phyloP scores from a whole-genome alignment of 2,329 filamentous ascomycete genomes.

The Phialocephala sp. region DNA sequence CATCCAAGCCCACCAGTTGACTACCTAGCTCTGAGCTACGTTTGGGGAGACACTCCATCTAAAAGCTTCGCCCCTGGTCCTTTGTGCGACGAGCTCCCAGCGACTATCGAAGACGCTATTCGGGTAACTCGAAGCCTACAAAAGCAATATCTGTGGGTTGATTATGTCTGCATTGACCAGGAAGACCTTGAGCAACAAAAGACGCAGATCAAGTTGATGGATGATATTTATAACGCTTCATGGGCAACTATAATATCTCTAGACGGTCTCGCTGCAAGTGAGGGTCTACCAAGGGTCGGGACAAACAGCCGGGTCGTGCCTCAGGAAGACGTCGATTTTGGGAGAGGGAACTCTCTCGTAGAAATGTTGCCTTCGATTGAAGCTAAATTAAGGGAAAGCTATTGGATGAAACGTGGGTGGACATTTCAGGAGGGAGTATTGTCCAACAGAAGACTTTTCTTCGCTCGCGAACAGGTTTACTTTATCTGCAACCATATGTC shows the following conservation, averaged over 20 bases:
- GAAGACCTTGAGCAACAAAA: conserved; percentile 20
- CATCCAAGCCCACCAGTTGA: background rate
- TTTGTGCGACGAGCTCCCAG: conserved; percentile 12
- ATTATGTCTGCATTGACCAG: conserved; percentile 42
- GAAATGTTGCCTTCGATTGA: conserved; percentile 10
- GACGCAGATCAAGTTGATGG: conserved; percentile 31
- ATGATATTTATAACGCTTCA: conserved; percentile 35
- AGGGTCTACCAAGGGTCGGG: conserved; percentile 37
- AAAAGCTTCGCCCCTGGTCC: conserved; percentile 7
- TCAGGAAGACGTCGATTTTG: background rate
- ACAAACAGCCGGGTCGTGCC: conserved; percentile 1
- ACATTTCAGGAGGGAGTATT: conserved; percentile 46
- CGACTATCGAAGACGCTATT: conserved; percentile 36
- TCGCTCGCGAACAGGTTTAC: conserved; percentile 41
- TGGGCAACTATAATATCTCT: conserved; percentile 35
- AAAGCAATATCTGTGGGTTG: conserved; percentile 41
- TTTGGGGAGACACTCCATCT: conserved; percentile 15
- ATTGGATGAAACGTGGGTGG: conserved; percentile 42
- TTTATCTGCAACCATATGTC: conserved; percentile 36
- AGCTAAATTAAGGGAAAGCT: conserved; percentile 9
- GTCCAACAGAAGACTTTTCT: conserved; percentile 41
- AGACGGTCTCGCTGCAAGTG: conserved; percentile 25
- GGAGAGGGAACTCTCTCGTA: conserved; percentile 19
- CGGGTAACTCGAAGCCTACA: conserved; percentile 30
- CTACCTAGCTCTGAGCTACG: conserved; percentile 19